A percentile compares a stretch with the other conserved stretches of the same genome.
These are phyloP conservation scores for Fusarium acutatum DNA, from an alignment of 2,329 filamentous ascomycete genomes.

Conservation along the genomic window DNA sequence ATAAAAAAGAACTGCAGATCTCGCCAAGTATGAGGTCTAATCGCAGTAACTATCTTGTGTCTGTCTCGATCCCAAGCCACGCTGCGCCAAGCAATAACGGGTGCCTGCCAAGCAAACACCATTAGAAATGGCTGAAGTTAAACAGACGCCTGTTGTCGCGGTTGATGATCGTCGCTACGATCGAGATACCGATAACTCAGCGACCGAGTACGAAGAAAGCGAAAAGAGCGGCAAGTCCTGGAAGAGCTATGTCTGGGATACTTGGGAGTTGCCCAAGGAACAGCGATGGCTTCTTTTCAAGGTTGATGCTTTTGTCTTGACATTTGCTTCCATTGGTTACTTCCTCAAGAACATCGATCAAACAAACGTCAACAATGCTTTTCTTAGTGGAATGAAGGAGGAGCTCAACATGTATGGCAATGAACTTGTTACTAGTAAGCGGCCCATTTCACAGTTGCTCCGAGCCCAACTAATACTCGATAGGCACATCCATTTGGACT, in stretches of 20 bases:
- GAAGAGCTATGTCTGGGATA: conserved; percentile 51
- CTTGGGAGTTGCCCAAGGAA: conserved; percentile 45
- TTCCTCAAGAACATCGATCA: conserved; percentile 51
- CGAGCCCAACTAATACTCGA: neutral
- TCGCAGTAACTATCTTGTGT: neutral
- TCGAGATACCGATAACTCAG: neutral
- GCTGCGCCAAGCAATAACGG: neutral
- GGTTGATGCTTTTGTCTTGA: conserved; percentile 47
- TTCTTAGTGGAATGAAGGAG: conserved; percentile 35
- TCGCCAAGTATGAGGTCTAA: neutral
- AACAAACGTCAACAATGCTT: conserved; percentile 52
- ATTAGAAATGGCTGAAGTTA: neutral
- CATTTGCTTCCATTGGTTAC: conserved; percentile 46
- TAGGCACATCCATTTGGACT: conserved; percentile 24
- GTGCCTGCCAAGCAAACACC: neutral
- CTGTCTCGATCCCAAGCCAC: neutral
- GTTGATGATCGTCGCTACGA: neutral
- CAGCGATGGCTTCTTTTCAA: conserved; percentile 48
- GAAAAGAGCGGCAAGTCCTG: conserved; percentile 34
- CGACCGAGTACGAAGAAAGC: neutral
- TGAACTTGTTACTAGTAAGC: conserved; percentile 35
- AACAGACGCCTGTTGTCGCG: neutral
- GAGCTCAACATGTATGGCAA: conserved; percentile 32
- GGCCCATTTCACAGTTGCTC: rapidly evolving
- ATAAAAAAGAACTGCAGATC: neutral